phyloP scores from a whole-genome alignment of 306 rosid species.

The Oemleria cerasiformis region DNA sequence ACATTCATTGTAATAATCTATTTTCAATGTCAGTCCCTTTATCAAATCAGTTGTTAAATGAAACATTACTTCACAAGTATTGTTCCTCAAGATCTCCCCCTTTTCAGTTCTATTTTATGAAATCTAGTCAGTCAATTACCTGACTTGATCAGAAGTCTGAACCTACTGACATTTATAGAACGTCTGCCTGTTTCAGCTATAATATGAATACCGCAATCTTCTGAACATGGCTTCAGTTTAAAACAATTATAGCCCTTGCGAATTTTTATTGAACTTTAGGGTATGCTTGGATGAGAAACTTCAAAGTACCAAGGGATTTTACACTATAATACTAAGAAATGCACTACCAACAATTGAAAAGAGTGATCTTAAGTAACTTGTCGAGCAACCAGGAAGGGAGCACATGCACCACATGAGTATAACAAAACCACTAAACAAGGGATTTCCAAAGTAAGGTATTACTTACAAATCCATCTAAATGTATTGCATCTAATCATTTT shows the following conservation, averaged over 20 bases:
- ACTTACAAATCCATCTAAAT: too few species aligned
- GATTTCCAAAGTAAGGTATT: too few species aligned
- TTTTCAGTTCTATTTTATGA: background rate
- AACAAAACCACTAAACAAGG: too few species aligned
- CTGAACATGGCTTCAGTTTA: background rate
- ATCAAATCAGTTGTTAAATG: background rate
- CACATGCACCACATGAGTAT: too few species aligned
- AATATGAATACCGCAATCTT: background rate
- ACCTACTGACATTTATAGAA: background rate
- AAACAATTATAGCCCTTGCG: background rate
- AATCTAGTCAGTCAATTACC: background rate
- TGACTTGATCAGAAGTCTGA: background rate
- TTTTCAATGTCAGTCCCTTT: background rate
- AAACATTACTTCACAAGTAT: background rate
- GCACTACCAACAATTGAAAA: too few species aligned
- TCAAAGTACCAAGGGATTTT: too few species aligned
- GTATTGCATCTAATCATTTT: too few species aligned
- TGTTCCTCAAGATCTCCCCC: background rate
- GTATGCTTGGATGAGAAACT: too few species aligned
- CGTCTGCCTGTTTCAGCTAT: background rate
- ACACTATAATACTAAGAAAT: too few species aligned
- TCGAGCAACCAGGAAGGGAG: too few species aligned
- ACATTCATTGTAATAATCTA: conserved; percentile 1
- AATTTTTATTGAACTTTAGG: background rate
- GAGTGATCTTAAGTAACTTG: too few species aligned